Base-by-base conservation (phyloP, 495 filamentous ascomycete genomes). In the Chaetomium tenue region DNA sequence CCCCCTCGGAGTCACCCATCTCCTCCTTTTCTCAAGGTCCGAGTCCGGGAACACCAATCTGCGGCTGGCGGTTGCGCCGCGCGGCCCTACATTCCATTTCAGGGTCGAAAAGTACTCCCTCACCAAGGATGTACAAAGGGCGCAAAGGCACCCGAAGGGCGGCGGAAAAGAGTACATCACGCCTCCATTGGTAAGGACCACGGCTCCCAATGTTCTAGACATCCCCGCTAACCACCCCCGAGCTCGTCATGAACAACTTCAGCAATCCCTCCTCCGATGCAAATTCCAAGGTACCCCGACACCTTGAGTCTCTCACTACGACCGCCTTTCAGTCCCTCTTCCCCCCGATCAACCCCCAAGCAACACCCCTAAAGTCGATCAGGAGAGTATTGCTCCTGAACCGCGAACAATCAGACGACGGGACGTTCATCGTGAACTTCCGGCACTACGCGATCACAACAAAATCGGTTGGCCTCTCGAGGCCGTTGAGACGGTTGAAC, bases 181-280 rank as follows among this genome's bases (percentile, higher is more conserved):
- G 28, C 84, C 93, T 2, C 93, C 93, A 56, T 78, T 98, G 73
- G 86, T 88, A 83, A 76, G 63, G 3, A 52, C 2, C 28, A 16
- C n/a, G 50, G 28, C 53, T 18, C 20, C 52, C 25, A 25, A 18
- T 28, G 48, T 54, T 50, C 37, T 39, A 39, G 33, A 39, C 3
- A 22, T 0, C 8, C 0, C 7, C 58, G 54, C 59, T 71, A 70
- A 72, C 69, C 44, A 60, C 28, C 61, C 40, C 67, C n/a, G 57
- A 89, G 85, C 83, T 98, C 20, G 95, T 98, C 61, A 97, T 98
- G 94, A 99, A 99, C 78, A 96, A 97, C 73, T 97, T 99, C 77
- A 84, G 83, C 40, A 88, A 85, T 2, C 82, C 90, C 30, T 74
- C 82, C 60, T 80, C 87, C n/a, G 86, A 89, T 55, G 81, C 87